These are phyloP conservation scores for Tetracentron sinense DNA, from an alignment of 164 flowering plant genomes.

Conservation along the genomic window DNA sequence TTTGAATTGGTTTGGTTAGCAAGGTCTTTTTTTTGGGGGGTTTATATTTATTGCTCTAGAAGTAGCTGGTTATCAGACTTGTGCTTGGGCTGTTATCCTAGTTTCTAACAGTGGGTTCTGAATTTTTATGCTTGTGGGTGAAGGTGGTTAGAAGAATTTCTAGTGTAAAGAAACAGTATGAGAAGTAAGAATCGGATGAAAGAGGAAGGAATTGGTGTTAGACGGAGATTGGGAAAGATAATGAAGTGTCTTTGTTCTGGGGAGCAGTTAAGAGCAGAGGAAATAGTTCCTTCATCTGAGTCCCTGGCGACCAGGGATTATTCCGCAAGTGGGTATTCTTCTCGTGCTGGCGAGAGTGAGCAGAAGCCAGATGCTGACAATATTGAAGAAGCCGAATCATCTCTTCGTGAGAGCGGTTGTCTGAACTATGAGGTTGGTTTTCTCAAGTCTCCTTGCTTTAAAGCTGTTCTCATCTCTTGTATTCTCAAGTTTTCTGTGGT, in stretches of 20 bases:
- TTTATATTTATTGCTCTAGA: slow-evolving; percentile 1
- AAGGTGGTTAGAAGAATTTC: slow-evolving; percentile 15
- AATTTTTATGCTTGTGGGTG: slow-evolving; percentile 16
- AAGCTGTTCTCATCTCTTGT: background rate
- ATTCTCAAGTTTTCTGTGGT: background rate
- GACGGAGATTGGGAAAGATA: slow-evolving; percentile 41
- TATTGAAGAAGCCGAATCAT: slow-evolving; percentile 92
- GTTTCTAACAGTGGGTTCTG: slow-evolving; percentile 4
- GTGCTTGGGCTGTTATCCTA: background rate
- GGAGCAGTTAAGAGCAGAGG: slow-evolving; percentile 52
- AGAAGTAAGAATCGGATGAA: slow-evolving; percentile 36
- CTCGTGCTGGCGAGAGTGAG: slow-evolving; percentile 59
- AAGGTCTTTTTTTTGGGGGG: background rate
- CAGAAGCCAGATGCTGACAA: slow-evolving; percentile 56
- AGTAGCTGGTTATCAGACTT: slow-evolving; percentile 12
- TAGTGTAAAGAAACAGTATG: slow-evolving; percentile 40
- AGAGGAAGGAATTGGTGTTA: slow-evolving; percentile 18
- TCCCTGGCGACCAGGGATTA: slow-evolving; percentile 79
- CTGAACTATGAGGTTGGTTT: slow-evolving; percentile 79
- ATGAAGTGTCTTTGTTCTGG: slow-evolving; percentile 74
- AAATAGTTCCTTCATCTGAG: slow-evolving; percentile 57
- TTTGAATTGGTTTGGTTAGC: background rate
- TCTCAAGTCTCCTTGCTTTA: background rate
- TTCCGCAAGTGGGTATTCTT: slow-evolving; percentile 70
- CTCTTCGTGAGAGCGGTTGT: slow-evolving; percentile 75